Conservation (phyloP, 208 protist species). For the Leishmania braziliensis region DNA sequence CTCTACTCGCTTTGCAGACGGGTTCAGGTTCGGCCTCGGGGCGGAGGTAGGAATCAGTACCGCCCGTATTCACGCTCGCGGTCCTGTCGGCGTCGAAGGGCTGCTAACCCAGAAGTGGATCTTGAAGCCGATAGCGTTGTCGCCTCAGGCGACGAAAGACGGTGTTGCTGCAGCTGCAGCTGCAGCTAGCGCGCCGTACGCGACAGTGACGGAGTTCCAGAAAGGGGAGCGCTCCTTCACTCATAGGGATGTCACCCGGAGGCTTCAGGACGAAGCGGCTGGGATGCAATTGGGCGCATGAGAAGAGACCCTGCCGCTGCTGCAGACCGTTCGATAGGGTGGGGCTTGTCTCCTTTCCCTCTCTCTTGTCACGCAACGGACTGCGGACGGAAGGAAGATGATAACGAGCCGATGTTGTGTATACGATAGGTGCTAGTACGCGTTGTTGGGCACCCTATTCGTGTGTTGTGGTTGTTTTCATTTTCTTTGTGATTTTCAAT, state of each 20-base stretch:
- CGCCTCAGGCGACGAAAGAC: neutral
- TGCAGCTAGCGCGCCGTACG: conserved; percentile 13
- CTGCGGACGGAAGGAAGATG: neutral
- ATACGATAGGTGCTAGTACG: neutral
- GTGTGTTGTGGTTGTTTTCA: neutral
- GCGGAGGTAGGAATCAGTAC: conserved; percentile 95
- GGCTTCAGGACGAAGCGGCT: conserved; percentile 17
- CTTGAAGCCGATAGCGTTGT: conserved; percentile 30
- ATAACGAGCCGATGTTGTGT: neutral
- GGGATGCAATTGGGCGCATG: neutral
- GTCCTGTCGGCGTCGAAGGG: conserved; percentile 93
- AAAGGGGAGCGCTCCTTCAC: conserved; percentile 50
- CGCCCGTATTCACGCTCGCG: conserved; percentile 89
- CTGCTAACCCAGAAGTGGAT: conserved; percentile 82
- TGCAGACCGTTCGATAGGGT: neutral
- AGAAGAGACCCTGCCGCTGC: neutral
- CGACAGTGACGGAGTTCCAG: conserved; percentile 57
- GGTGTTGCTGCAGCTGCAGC: neutral
- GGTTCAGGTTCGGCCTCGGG: conserved; percentile 90
- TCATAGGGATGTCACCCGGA: conserved; percentile 36
- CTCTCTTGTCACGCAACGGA: neutral
- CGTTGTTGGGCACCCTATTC: neutral
- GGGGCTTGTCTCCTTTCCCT: neutral
- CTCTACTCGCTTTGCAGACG: conserved; percentile 92
- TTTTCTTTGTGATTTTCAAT: neutral